Percentiles rank a stretch among this genome's conserved stretches.
phyloP scores from a whole-genome alignment of 1,139 yeast species.

The Yarrowia galli region DNA sequence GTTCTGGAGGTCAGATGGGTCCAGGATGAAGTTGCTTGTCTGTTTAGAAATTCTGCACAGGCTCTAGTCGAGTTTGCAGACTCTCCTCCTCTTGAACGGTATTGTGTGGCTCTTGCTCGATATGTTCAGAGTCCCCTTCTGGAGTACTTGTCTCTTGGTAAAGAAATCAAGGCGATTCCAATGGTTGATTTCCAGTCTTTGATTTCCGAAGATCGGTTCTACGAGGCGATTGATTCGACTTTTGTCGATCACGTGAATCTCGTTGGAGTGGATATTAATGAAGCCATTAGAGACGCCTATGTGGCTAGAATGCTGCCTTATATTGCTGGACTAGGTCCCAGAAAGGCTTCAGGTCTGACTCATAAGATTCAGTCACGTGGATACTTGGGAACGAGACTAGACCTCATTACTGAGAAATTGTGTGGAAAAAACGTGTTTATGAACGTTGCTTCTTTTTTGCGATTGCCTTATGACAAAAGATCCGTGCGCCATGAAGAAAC shows the following conservation, averaged over 20 bases:
- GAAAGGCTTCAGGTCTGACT: slow-evolving; percentile 87
- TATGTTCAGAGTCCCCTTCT: slow-evolving; percentile 88
- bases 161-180: slow-evolving; percentile 72
- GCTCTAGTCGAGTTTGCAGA: slow-evolving; percentile 86
- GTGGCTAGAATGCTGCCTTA: slow-evolving; percentile 74
- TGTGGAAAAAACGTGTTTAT: slow-evolving; percentile 82
- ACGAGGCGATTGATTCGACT: slow-evolving; percentile 75
- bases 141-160: slow-evolving; percentile 84
- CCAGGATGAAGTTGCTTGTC: slow-evolving; percentile 90
- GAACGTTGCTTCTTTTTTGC: slow-evolving; percentile 90
- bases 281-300: slow-evolving; percentile 79
- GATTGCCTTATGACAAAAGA: slow-evolving; percentile 71
- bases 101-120: slow-evolving; percentile 88
- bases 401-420: slow-evolving; percentile 80
- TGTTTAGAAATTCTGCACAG: slow-evolving; percentile 80
- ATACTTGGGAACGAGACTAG: slow-evolving; percentile 70
- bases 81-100: slow-evolving; percentile 80
- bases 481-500: slow-evolving; percentile 63
- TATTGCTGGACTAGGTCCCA: slow-evolving; percentile 92
- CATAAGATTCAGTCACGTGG: slow-evolving; percentile 80
- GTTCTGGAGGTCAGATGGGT: slow-evolving; percentile 73
- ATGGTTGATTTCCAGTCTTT: slow-evolving; percentile 80
- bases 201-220: slow-evolving; percentile 68
- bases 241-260: slow-evolving; percentile 90
- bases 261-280: slow-evolving; percentile 93